phyloP scores from a whole-genome alignment of 1,139 yeast genomes.

The Yamadazyma triangularis region DNA sequence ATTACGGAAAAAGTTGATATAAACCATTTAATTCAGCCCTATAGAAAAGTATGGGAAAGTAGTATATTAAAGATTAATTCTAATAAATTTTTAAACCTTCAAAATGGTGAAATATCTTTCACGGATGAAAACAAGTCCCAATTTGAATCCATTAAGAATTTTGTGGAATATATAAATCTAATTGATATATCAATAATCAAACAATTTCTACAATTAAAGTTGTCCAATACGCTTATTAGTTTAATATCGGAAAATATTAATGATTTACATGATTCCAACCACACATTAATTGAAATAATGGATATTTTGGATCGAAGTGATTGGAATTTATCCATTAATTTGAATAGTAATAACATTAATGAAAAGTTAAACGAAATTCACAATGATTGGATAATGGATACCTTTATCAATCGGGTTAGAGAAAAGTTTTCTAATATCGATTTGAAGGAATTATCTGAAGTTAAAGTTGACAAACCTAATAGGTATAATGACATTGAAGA shows the following conservation, averaged over 20 bases:
- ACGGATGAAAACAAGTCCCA: not conserved
- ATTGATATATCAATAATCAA: constrained; percentile 20
- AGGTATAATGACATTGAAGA: constrained; percentile 9
- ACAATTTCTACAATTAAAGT: constrained; percentile 24
- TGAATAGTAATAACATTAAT: constrained; percentile 9
- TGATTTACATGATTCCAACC: constrained; percentile 16
- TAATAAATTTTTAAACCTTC: constrained; percentile 1
- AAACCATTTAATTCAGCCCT: constrained; percentile 10
- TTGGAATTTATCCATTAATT: constrained; percentile 26
- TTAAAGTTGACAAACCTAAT: constrained; percentile 9
- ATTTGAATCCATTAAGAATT: constrained; percentile 20
- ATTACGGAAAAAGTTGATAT: constrained; percentile 9
- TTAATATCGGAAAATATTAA: constrained; percentile 28
- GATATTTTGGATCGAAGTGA: constrained; percentile 17
- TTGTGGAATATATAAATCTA: constrained; percentile 27
- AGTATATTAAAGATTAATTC: constrained; percentile 6
- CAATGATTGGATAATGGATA: constrained; percentile 27
- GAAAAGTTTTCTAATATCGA: constrained; percentile 11
- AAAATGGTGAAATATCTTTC: constrained; percentile 1
- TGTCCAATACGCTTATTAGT: constrained; percentile 26
- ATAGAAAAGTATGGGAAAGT: constrained; percentile 17
- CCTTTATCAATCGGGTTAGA: constrained; percentile 21
- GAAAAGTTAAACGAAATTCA: constrained; percentile 25
- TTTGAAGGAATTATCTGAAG: constrained; percentile 9
- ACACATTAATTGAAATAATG: constrained; percentile 19